Evolutionary conservation across 2,329 filamentous ascomycete species (phyloP), one percentile per base, ranked within the genome.

Genomic region (Ascochyta koolunga): DNA sequence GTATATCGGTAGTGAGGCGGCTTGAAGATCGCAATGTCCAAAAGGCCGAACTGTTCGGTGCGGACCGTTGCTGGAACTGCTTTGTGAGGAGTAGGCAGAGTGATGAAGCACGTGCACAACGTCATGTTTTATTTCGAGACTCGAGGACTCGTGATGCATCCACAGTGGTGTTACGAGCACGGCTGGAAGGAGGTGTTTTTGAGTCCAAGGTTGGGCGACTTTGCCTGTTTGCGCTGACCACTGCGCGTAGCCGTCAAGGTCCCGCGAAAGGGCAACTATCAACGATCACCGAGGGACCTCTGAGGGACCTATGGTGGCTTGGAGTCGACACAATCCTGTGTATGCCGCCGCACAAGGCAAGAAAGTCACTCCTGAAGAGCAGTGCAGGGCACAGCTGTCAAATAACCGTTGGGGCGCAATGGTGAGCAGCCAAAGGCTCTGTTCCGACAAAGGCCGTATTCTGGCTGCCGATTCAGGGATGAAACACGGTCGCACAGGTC

Each of bases 361-460:
- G 19, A 25, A 11, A 6, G 3, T 19, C 29, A 22, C 29, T 35
- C 22, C 40, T 37, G 24, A 35, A 36, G 36, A 27, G 45, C 45
- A 35, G 18, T 45, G 40, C 39, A 49, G 40, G 45, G 51, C 52
- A 48, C 43, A 53, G 36, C 43, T 47, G 47, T 48, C 47, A 47
- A 54, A 51, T 40, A 38, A 54, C 39, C 47, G 53, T 41, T 49
- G 36, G 53, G 38, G 45, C 46, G 53, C 45, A 51, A 43, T 47
- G 32, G 33, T 55, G 41, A 50, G 47, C 47, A 37, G 48, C 40
- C 43, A 45, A 47, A 24, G 39, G 42, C 32, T 24, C 27, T 50
- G 56, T 56, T 54, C 53, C 53, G 56, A 56, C 49, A 48, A 29
- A 33, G 38, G 39, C 53, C 39, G 38, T 42, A 37, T 44, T 40